Base-by-base conservation (phyloP, 371 early-diverging fungal species). In the Lichtheimia corymbifera region DNA sequence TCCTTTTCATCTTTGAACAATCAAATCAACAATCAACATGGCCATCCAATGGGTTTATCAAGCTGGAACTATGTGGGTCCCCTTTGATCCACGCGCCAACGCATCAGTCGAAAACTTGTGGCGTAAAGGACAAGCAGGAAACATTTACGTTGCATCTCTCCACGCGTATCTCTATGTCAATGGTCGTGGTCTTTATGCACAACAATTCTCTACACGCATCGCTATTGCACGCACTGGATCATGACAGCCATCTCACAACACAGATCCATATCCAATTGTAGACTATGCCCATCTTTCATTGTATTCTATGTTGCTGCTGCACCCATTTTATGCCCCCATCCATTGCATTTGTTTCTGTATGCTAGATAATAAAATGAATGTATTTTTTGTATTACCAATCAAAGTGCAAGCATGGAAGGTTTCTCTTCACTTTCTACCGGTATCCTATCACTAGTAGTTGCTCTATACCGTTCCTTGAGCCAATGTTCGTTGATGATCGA, bases 381-480 rank as follows among this genome's bases (percentile, higher is more conserved):
- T 47, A 7, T 20, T 47, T 20, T 22, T 22, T 22, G n/a, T 18
- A 47, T 47, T 20, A n/a, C n/a, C 40, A 17, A 27, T 27, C 9
- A 56, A 44, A 56, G 42, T 56, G 12, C 42, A 56, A 56, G 57
- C 42, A 14, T 55, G 42, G 15, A 18, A 18, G 27, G 42, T 18
- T 35, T 35, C 5, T n/a, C 24, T 24, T 15, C 13, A 15, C 7
- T 58, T 4, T 17, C 41, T 40, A 41, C 7, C 22, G 17, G 5
- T 50, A 45, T 25, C 12, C 59, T 47, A 25, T 25, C 18, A n/a
- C 14, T 51, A 2, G 57, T 56, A 14, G 22, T 25, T 56, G 42
- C 40, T 20, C 68, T 71, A 53, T 79, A 75, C 43, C 75, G 67
- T 45, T 79, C 79, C 47, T 71, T 76, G 49, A 67, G 66, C 28